A percentile compares a stretch with the other conserved stretches of the same genome.
These are phyloP conservation scores for Mycena olivaceomarginata DNA, from an alignment of 768 basidiomycete species.

Conservation along the genomic window DNA sequence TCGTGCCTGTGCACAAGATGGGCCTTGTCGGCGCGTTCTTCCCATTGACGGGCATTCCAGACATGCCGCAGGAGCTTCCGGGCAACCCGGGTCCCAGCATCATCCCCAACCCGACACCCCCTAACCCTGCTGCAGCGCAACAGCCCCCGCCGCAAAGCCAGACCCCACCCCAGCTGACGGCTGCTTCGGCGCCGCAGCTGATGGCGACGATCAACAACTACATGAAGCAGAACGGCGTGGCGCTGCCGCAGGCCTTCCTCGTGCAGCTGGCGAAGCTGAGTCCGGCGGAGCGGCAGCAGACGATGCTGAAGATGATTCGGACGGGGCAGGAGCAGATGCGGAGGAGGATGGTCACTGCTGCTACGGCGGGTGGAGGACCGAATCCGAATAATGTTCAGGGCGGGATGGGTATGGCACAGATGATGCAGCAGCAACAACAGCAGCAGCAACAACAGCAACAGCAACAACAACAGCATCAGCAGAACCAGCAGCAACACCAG, in stretches of 20 bases:
- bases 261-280: slow-evolving; percentile 19
- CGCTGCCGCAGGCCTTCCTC: neutral
- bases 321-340: slow-evolving; percentile 25
- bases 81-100: slow-evolving; percentile 21
- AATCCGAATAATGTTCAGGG: slow-evolving; percentile 20
- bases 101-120: slow-evolving; percentile 28
- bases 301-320: slow-evolving; percentile 25
- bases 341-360: slow-evolving; percentile 3
- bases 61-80: slow-evolving; percentile 61
- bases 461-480: slow-evolving; percentile 41
- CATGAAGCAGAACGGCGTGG: slow-evolving; percentile 22
- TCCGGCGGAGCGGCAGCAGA: slow-evolving; percentile 4
- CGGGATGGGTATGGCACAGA: slow-evolving; percentile 34
- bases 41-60: slow-evolving; percentile 70
- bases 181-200: slow-evolving; percentile 1
- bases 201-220: slow-evolving; percentile 7
- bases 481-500: slow-evolving; percentile 30
- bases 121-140: neutral
- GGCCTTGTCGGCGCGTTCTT: slow-evolving; percentile 71
- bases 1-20: slow-evolving; percentile 61
- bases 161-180: slow-evolving; percentile 12
- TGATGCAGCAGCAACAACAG: slow-evolving; percentile 47
- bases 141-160: neutral
- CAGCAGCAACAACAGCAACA: slow-evolving; percentile 27
- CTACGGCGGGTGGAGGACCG: slow-evolving; percentile 46